A percentile compares a stretch with the other conserved stretches of the same genome.
Evolutionary conservation across 1,284 basidiomycete species (phyloP).

Genomic region (Phellopilus nigrolimitatus): DNA sequence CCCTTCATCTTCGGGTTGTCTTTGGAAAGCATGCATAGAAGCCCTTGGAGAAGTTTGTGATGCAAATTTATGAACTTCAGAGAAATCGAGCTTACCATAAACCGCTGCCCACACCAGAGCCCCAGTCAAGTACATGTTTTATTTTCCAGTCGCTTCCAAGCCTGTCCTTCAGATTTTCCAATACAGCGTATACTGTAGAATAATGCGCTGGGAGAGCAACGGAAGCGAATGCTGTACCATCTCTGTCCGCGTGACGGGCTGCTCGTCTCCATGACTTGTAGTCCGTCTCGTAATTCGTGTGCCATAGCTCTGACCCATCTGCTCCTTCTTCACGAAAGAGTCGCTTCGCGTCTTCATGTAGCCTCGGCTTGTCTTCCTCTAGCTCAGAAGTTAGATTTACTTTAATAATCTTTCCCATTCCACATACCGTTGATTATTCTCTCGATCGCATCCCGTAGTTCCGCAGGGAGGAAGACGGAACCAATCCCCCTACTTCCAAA

Average conservation of each 20-base stretch:
- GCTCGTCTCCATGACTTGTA: constrained; percentile 59
- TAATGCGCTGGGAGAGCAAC: constrained; percentile 75
- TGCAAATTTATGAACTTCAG: constrained; percentile 5
- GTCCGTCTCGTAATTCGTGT: constrained; percentile 44
- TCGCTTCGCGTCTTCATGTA: constrained; percentile 67
- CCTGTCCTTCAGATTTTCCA: constrained; percentile 58
- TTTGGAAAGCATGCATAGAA: constrained; percentile 57
- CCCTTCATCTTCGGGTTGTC: constrained; percentile 21
- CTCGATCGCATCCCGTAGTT: constrained; percentile 59
- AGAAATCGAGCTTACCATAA: constrained; percentile 50
- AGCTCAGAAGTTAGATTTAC: constrained; percentile 8
- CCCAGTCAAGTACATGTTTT: constrained; percentile 68
- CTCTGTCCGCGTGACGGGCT: constrained; percentile 53
- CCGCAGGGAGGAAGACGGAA: constrained; percentile 60
- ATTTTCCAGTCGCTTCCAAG: constrained; percentile 55
- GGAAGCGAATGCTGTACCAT: constrained; percentile 71
- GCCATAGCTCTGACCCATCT: constrained; percentile 40
- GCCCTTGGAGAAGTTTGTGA: constrained; percentile 44
- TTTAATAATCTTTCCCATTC: constrained; percentile 6
- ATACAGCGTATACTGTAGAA: constrained; percentile 61
- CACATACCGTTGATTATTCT: constrained; percentile 53
- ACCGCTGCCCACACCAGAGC: constrained; percentile 67
- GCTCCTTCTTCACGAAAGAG: constrained; percentile 47
- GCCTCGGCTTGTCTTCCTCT: constrained; percentile 60
- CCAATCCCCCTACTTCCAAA: constrained; percentile 74